A percentile compares a stretch with the other conserved stretches of the same genome.
Conservation (phyloP, 2,329 filamentous ascomycete species). For the Botrytis fabae region DNA sequence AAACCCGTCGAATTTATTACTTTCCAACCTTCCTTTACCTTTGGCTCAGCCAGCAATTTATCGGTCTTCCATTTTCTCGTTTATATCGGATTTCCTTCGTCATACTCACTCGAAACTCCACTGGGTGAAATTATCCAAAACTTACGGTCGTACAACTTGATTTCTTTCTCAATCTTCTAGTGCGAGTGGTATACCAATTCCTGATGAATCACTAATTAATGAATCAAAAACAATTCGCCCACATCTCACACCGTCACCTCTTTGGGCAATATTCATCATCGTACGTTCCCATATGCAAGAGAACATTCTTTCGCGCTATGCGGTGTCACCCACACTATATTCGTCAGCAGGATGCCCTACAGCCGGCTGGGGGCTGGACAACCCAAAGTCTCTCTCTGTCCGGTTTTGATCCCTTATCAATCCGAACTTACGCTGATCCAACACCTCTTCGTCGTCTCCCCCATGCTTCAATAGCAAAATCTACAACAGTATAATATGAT, state of each 20-base stretch:
- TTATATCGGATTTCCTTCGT: not conserved
- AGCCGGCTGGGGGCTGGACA: not conserved
- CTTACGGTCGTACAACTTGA: not conserved
- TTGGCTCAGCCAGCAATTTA: not conserved
- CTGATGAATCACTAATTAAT: not conserved
- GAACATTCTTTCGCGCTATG: constrained; percentile 18
- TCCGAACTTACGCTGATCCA: not conserved
- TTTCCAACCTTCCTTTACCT: not conserved
- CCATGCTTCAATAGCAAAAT: not conserved
- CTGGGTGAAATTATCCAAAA: not conserved
- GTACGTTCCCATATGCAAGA: constrained; percentile 17
- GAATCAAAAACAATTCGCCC: not conserved
- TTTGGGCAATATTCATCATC: constrained; percentile 17
- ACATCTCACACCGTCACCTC: constrained; percentile 16
- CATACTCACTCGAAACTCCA: not conserved
- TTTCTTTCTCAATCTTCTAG: not conserved
- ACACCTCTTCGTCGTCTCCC: not conserved
- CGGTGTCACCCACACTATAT: not conserved
- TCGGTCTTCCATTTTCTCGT: not conserved
- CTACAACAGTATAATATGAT: not conserved
- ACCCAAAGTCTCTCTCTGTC: not conserved
- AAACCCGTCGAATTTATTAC: not conserved
- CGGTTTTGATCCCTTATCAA: not conserved
- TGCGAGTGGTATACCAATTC: not conserved
- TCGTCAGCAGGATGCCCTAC: constrained; percentile 19